Evolutionary conservation across 2,329 filamentous ascomycete species (phyloP).

Genomic region (Chaetomium olivaceum): DNA sequence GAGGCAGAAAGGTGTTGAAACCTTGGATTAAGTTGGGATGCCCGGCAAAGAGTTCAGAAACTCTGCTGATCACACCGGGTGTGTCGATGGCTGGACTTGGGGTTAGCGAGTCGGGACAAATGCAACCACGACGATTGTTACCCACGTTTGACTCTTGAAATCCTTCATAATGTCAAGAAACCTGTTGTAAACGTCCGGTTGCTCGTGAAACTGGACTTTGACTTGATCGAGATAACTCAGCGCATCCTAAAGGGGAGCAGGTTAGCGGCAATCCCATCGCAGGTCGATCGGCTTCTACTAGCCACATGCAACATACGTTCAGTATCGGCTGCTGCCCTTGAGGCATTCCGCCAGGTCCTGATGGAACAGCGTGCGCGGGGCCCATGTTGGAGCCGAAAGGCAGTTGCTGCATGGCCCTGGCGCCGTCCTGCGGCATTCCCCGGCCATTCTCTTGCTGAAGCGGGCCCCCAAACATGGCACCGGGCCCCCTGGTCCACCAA

Average conservation of each 20-base stretch:
- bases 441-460: conserved; percentile 60
- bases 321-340: conserved; percentile 85
- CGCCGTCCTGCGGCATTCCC: conserved; percentile 57
- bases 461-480: conserved; percentile 69
- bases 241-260: conserved; percentile 54
- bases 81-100: conserved; percentile 75
- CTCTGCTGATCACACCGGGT: conserved; percentile 92
- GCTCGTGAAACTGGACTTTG: conserved; percentile 95
- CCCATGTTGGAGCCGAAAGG: conserved; percentile 52
- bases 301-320: conserved; percentile 53
- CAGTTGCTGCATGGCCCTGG: conserved; percentile 62
- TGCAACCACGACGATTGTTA: conserved; percentile 29
- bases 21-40: conserved; percentile 95
- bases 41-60: conserved; percentile 92
- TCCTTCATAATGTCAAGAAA: conserved; percentile 99
- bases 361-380: conserved; percentile 39
- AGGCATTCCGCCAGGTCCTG: conserved; percentile 58
- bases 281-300: background rate
- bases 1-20: conserved; percentile 96
- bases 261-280: conserved; percentile 32
- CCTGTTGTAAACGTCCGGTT: conserved; percentile 94
- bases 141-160: conserved; percentile 94
- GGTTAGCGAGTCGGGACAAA: conserved; percentile 23
- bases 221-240: conserved; percentile 97
- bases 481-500: conserved; percentile 62